Conservation (phyloP, 257 asterid species). For the Solanum chilense region DNA sequence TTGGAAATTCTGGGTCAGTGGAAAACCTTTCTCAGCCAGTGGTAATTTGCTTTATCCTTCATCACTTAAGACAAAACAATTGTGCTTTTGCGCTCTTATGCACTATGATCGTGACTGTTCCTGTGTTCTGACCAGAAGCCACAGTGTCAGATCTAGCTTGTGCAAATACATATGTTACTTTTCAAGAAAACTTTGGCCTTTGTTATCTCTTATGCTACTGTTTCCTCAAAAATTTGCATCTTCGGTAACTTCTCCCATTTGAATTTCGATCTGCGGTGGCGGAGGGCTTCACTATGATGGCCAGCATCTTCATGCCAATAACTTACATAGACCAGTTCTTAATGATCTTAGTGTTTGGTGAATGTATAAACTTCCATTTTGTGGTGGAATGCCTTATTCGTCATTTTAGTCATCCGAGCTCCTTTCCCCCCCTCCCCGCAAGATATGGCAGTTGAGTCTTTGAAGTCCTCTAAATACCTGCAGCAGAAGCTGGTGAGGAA, state of each 20-base stretch:
- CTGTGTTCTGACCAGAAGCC: background rate
- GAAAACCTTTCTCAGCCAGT: conserved; percentile 59
- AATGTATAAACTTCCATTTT: background rate
- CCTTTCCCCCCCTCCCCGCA: background rate
- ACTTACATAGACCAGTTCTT: background rate
- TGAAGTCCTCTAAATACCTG: background rate
- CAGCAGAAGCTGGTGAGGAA: background rate
- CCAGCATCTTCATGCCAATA: background rate
- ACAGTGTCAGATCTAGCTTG: background rate
- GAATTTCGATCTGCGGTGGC: background rate
- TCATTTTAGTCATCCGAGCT: background rate
- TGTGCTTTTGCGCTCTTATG: background rate
- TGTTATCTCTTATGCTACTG: background rate
- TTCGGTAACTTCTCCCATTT: background rate
- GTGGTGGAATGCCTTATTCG: background rate
- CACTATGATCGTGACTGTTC: background rate
- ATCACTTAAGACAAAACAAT: background rate
- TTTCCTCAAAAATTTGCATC: background rate
- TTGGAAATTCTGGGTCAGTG: conserved; percentile 27
- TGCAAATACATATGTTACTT: background rate
- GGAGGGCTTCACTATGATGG: background rate
- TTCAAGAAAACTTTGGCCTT: background rate
- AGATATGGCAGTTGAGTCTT: background rate
- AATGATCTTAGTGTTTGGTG: background rate
- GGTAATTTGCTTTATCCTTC: conserved; percentile 30